Conservation (phyloP, 768 basidiomycete species). For the Termitomyces sp. region DNA sequence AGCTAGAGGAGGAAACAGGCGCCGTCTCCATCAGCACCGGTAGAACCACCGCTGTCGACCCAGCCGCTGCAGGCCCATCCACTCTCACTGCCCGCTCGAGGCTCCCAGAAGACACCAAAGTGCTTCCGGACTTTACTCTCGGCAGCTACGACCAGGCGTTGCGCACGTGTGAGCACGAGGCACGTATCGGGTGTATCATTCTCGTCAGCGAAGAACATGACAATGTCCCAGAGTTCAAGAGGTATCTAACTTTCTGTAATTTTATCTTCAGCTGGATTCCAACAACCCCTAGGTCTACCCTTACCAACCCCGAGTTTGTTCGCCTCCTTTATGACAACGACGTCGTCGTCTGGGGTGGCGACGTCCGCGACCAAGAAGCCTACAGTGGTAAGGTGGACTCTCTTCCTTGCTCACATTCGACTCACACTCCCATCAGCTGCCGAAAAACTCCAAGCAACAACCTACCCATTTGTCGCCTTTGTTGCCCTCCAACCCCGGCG, state of each 20-base stretch:
- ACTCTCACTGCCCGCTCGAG: conserved; percentile 33
- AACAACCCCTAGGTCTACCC: conserved; percentile 49
- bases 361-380: conserved; percentile 77
- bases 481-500: conserved; percentile 79
- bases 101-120: conserved; percentile 34
- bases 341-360: conserved; percentile 89
- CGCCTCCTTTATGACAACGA: conserved; percentile 67
- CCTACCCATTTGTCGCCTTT: conserved; percentile 92
- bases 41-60: conserved; percentile 27
- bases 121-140: conserved; percentile 77
- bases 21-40: conserved; percentile 53
- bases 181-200: conserved; percentile 73
- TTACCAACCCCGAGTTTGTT: conserved; percentile 72
- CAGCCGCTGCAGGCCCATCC: conserved; percentile 40
- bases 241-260: conserved; percentile 37
- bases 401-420: conserved; percentile 67
- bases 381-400: conserved; percentile 51
- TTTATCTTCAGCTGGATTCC: background rate
- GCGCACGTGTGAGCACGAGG: conserved; percentile 63
- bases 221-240: conserved; percentile 82
- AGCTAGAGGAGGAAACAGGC: conserved; percentile 83
- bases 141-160: conserved; percentile 83
- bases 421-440: conserved; percentile 20
- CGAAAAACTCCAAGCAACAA: conserved; percentile 80
- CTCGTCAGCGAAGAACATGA: conserved; percentile 91